phyloP scores from a whole-genome alignment of 495 filamentous ascomycete species.

The Neurospora sp. region DNA sequence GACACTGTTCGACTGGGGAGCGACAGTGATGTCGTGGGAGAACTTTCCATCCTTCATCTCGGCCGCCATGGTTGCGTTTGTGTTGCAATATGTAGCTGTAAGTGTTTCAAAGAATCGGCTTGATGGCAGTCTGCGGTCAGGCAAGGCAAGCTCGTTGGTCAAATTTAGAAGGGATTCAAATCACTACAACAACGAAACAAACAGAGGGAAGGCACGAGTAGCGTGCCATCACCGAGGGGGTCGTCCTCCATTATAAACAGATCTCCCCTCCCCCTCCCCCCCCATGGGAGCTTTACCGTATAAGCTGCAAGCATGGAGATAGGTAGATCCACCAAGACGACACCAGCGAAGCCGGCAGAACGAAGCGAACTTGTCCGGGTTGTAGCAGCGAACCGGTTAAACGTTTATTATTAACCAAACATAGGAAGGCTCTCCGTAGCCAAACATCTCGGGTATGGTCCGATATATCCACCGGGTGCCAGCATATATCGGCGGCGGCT shows the following conservation, averaged over 20 bases:
- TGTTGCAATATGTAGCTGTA: not conserved
- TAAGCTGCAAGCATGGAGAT: not conserved
- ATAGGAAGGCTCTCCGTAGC: too few relatives aligned
- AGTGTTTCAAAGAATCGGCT: not conserved
- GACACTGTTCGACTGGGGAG: slow-evolving; percentile 53
- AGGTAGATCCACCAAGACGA: not conserved
- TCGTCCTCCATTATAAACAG: not conserved
- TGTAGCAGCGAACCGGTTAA: too few relatives aligned
- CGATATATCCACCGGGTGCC: not conserved
- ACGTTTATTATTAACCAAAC: too few relatives aligned
- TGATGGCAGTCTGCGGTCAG: not conserved
- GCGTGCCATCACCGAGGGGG: not conserved
- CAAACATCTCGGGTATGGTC: too few relatives aligned
- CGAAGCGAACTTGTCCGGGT: not conserved
- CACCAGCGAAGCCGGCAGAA: not conserved
- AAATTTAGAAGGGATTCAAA: not conserved
- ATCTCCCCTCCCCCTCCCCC: not conserved
- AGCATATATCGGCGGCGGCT: not conserved
- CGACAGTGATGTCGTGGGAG: slow-evolving; percentile 47
- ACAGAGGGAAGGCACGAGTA: not conserved
- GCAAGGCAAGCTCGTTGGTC: not conserved
- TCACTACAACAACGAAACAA: not conserved
- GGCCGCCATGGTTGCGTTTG: slow-evolving; percentile 25
- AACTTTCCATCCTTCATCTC: slow-evolving; percentile 46
- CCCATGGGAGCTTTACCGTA: not conserved